These are phyloP conservation scores for Lasiodiplodia gonubiensis DNA, from an alignment of 2,329 filamentous ascomycete genomes.

Conservation along the genomic window DNA sequence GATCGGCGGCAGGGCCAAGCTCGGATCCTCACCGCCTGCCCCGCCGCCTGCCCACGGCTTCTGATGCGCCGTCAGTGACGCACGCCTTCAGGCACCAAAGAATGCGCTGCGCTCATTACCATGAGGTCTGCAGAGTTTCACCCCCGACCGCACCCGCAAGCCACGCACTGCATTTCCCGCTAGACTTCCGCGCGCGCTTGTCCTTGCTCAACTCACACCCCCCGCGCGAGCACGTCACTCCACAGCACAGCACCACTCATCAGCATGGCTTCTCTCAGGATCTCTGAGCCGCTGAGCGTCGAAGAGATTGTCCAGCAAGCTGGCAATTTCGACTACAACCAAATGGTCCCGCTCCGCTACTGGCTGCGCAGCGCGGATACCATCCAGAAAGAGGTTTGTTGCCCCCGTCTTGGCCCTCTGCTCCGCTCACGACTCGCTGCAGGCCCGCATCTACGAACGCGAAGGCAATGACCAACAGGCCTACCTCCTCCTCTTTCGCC, in stretches of 20 bases:
- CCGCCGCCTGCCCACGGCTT: not conserved
- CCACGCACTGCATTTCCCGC: not conserved
- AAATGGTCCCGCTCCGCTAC: constrained; percentile 74
- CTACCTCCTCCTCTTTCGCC: constrained; percentile 89
- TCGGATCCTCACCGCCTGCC: not conserved
- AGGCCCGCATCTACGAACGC: constrained; percentile 84
- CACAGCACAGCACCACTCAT: not conserved
- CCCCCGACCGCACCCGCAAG: not conserved
- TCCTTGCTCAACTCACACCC: not conserved
- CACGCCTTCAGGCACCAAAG: constrained; percentile 22
- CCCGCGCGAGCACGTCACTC: constrained; percentile 12
- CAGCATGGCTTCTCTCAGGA: constrained; percentile 13
- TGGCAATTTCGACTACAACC: constrained; percentile 80
- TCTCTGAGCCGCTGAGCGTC: constrained; percentile 66
- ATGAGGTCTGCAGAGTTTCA: constrained; percentile 7
- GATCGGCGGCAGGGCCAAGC: constrained; percentile 7
- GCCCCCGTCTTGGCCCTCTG: constrained; percentile 3
- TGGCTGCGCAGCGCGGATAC: constrained; percentile 84
- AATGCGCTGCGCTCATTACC: constrained; percentile 13
- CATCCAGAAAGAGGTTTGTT: constrained; percentile 77
- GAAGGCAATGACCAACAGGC: constrained; percentile 88
- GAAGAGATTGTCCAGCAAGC: constrained; percentile 79
- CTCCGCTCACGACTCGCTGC: constrained; percentile 32
- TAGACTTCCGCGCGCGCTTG: not conserved
- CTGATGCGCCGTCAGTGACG: constrained; percentile 13